Percentiles rank a stretch among this genome's conserved stretches.
phyloP scores from a whole-genome alignment of 2,329 filamentous ascomycete genomes.

The Fusarium hainanense region DNA sequence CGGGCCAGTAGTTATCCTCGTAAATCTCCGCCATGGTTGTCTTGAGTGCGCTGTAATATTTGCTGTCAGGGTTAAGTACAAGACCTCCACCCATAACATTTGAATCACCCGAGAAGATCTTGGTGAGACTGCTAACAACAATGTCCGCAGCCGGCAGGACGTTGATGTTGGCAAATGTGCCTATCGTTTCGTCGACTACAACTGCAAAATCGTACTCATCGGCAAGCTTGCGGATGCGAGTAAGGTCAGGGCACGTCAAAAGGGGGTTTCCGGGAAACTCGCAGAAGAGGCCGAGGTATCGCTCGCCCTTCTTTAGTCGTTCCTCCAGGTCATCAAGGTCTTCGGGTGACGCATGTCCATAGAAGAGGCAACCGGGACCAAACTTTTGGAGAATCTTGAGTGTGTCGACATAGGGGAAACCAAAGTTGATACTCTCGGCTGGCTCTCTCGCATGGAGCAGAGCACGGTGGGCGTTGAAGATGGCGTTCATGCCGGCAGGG shows the following conservation, averaged over 20 bases:
- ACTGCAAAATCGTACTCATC: constrained; percentile 88
- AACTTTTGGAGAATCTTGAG: constrained; percentile 96
- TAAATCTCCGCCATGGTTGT: constrained; percentile 71
- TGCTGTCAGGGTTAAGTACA: constrained; percentile 73
- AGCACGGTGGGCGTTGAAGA: constrained; percentile 86
- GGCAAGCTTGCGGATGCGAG: constrained; percentile 81
- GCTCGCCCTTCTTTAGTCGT: constrained; percentile 76
- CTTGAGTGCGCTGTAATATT: constrained; percentile 78
- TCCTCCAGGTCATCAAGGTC: constrained; percentile 87
- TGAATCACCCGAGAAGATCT: constrained; percentile 96
- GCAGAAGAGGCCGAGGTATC: constrained; percentile 86
- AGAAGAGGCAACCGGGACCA: constrained; percentile 88
- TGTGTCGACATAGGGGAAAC: constrained; percentile 98
- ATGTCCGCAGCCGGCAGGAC: constrained; percentile 90
- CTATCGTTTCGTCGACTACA: constrained; percentile 95
- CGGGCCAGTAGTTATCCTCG: constrained; percentile 93
- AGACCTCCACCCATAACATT: constrained; percentile 96
- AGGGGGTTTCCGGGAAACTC: constrained; percentile 96
- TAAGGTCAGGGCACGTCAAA: constrained; percentile 83
- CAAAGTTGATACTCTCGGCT: constrained; percentile 86
- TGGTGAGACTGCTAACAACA: constrained; percentile 93
- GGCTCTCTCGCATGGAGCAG: constrained; percentile 73
- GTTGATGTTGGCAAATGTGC: constrained; percentile 95
- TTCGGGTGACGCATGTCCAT: constrained; percentile 79
- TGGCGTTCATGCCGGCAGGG: constrained; percentile 93